Conservation (phyloP, 2,329 filamentous ascomycete species). For the Aspergillus sp. region DNA sequence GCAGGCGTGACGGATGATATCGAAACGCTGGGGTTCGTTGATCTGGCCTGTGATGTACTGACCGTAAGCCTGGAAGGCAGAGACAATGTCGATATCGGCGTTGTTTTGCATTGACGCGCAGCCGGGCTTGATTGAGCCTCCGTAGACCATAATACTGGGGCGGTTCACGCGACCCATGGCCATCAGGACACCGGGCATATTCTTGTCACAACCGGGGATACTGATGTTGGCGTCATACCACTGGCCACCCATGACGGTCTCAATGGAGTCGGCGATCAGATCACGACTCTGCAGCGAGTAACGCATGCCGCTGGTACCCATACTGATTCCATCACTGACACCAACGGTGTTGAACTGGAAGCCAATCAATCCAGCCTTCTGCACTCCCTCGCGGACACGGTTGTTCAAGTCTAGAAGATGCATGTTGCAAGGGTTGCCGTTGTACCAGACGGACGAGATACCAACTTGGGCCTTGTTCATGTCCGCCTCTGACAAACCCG, state of each 20-base stretch:
- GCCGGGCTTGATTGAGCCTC: constrained; percentile 89
- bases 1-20: constrained; percentile 92
- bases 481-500: constrained; percentile 81
- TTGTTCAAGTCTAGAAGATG: constrained; percentile 89
- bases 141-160: constrained; percentile 96
- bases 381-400: constrained; percentile 72
- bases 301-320: constrained; percentile 97
- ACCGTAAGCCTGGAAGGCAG: constrained; percentile 96
- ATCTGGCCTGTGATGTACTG: constrained; percentile 93
- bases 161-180: constrained; percentile 95
- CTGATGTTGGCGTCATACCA: constrained; percentile 99
- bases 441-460: constrained; percentile 97
- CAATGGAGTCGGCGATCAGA: constrained; percentile 96
- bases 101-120: constrained; percentile 77
- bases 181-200: constrained; percentile 93
- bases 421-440: constrained; percentile 99
- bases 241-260: constrained; percentile 98
- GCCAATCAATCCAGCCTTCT: constrained; percentile 78
- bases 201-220: constrained; percentile 98
- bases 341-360: constrained; percentile 99
- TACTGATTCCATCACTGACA: constrained; percentile 95
- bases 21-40: constrained; percentile 85
- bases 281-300: constrained; percentile 94
- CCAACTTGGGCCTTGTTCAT: constrained; percentile 97
- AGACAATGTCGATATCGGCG: constrained; percentile 86